A percentile compares a stretch with the other conserved stretches of the same genome.
phyloP scores from a whole-genome alignment of 176 grass and related monocot species.

The Zizania latifolia region DNA sequence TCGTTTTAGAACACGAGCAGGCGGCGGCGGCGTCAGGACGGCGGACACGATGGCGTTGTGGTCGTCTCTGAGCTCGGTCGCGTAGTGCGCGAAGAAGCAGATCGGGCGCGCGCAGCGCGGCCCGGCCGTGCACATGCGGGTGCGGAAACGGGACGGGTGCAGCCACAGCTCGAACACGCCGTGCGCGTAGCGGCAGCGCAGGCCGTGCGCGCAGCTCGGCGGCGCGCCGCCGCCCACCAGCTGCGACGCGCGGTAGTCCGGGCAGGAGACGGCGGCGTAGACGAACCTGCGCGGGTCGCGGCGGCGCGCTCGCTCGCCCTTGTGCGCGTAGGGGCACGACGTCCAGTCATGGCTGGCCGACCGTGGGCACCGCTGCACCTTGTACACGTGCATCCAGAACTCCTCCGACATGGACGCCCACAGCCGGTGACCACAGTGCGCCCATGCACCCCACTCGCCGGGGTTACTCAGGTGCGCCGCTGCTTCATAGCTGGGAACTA shows the following conservation, averaged over 20 bases:
- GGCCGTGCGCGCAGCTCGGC: slow-evolving; percentile 10
- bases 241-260: slow-evolving; percentile 10
- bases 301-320: slow-evolving; percentile 39
- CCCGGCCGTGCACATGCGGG: slow-evolving; percentile 32
- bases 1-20: background rate
- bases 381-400: slow-evolving; percentile 66
- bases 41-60: background rate
- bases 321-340: slow-evolving; percentile 55
- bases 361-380: slow-evolving; percentile 45
- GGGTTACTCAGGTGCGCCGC: background rate
- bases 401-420: slow-evolving; percentile 38
- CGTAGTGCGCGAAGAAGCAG: slow-evolving; percentile 54
- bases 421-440: slow-evolving; percentile 24
- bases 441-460: background rate
- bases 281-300: slow-evolving; percentile 37
- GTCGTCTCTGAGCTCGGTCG: slow-evolving; percentile 12
- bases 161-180: slow-evolving; percentile 48
- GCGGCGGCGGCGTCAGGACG: background rate
- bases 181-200: slow-evolving; percentile 36
- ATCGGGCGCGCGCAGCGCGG: background rate
- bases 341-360: slow-evolving; percentile 38
- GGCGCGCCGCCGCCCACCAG: background rate
- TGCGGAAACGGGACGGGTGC: slow-evolving; percentile 45
- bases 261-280: slow-evolving; percentile 40
- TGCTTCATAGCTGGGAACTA: background rate